Base-by-base conservation (phyloP, 2,329 filamentous ascomycete genomes). In the Ilyonectria mors-panacis region DNA sequence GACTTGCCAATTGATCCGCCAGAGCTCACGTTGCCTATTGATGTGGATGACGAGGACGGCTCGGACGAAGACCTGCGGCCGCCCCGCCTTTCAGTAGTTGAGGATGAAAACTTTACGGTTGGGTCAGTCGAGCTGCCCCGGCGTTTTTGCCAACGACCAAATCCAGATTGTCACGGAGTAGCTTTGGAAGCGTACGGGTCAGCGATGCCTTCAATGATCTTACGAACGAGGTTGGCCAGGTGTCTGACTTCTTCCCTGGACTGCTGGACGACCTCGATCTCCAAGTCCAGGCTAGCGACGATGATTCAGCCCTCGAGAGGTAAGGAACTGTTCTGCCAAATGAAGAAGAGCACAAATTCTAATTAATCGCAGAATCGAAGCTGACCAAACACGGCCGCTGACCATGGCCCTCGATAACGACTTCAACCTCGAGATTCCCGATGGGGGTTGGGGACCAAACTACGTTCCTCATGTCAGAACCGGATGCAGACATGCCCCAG, bases 101-200 rank as follows among this genome's bases (percentile, higher is more conserved):
- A 91, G 61, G 87, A 90, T 28, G 87, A 89, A 47, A 86, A 91
- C 70, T 84, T 85, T 67, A 91, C 89, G 0, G 77, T 85, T 45
- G 85, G 86, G 66, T 90, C 89, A 2, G 84, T 92, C 30, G 90
- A 92, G 78, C 74, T 90, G 55, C 86, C 88, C 8, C 83, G 89
- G 30, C 81, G 89, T 55, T 85, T 85, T 84, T 17, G 74, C 80
- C 42, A 85, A 80, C 59, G 86, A 89, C 65, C 69, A 82, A 82
- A 53, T 80, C 81, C 4, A 79, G 87, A 33, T 73, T 86, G 33
- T 87, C 86, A 12, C 78, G 89, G 62, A 86, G 84, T 2, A 89
- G 86, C 67, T 79, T 90, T 69, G 87, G 84, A 0, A 88, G 85
- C 66, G 78, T 84, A 59, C 81, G 85, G 26, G 82, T 86, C 75